A percentile compares a stretch with the other conserved stretches of the same genome.
Conservation (phyloP, 192 early-diverging fungal genomes). For the Geranomyces michiganensis region DNA sequence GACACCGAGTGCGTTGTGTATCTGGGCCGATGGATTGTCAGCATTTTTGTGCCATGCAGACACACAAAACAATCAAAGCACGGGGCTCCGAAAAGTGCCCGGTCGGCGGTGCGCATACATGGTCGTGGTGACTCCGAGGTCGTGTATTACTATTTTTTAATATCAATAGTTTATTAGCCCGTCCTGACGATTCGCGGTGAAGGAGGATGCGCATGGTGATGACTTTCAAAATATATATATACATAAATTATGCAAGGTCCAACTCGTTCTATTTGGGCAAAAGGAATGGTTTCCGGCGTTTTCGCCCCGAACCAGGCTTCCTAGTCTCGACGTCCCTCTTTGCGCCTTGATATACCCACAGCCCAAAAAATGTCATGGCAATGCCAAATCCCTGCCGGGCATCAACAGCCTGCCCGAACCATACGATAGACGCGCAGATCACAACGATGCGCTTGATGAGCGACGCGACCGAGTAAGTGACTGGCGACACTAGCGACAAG, state of each 20-base stretch:
- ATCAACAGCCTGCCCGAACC: constrained; percentile 76
- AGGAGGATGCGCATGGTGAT: no score
- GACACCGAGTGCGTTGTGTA: no score
- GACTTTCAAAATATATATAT: neutral
- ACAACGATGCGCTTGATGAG: constrained; percentile 91
- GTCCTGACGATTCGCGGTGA: no score
- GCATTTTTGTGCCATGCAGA: no score
- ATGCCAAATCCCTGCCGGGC: constrained; percentile 74
- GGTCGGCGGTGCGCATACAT: no score
- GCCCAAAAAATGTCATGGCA: constrained; percentile 75
- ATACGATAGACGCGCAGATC: constrained; percentile 79
- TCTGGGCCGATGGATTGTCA: no score
- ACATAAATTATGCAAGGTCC: neutral
- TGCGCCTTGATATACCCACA: constrained; percentile 86
- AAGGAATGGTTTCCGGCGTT: neutral
- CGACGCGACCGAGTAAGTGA: constrained; percentile 85
- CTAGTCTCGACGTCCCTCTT: constrained; percentile 62
- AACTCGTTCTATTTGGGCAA: neutral
- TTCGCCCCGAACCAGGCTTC: neutral
- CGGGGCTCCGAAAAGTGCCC: no score
- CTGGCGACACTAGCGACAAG: constrained; percentile 73
- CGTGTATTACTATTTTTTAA: no score
- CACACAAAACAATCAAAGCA: no score
- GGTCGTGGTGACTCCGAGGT: no score
- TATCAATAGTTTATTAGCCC: no score